phyloP scores from a whole-genome alignment of 345 rosid species.

The Lenwebbia sp. region DNA sequence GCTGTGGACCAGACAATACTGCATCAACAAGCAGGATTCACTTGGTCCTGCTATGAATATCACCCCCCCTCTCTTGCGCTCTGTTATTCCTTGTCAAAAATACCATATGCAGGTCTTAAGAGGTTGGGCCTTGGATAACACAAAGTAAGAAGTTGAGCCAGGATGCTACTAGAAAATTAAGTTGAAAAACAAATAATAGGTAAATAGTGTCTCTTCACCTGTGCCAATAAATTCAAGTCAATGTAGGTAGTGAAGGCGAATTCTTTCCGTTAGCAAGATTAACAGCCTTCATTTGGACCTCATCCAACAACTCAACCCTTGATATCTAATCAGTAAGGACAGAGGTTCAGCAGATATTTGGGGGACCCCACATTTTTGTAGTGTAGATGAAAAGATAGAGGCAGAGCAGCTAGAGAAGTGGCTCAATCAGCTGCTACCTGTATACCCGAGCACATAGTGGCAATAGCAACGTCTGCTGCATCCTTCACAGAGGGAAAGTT shows the following conservation, averaged over 20 bases:
- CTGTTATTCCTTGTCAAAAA: neutral
- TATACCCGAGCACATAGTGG: conserved; percentile 73
- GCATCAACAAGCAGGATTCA: neutral
- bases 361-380: neutral
- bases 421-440: conserved; percentile 68
- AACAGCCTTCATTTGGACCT: conserved; percentile 74
- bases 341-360: conserved; percentile 3
- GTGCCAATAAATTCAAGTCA: conserved; percentile 93
- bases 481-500: conserved; percentile 86
- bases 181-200: neutral
- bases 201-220: conserved; percentile 16
- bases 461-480: conserved; percentile 97
- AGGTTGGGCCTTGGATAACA: neutral
- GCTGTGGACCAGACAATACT: neutral
- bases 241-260: conserved; percentile 67
- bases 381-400: neutral
- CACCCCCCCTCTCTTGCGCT: too few relatives aligned
- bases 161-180: neutral
- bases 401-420: neutral
- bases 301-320: conserved; percentile 84
- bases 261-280: conserved; percentile 82
- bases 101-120: neutral
- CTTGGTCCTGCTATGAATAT: neutral
- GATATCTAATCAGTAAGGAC: conserved; percentile 45
- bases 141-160: neutral